phyloP scores from a whole-genome alignment of 1,284 basidiomycete genomes.

The Ganoderma boninense region DNA sequence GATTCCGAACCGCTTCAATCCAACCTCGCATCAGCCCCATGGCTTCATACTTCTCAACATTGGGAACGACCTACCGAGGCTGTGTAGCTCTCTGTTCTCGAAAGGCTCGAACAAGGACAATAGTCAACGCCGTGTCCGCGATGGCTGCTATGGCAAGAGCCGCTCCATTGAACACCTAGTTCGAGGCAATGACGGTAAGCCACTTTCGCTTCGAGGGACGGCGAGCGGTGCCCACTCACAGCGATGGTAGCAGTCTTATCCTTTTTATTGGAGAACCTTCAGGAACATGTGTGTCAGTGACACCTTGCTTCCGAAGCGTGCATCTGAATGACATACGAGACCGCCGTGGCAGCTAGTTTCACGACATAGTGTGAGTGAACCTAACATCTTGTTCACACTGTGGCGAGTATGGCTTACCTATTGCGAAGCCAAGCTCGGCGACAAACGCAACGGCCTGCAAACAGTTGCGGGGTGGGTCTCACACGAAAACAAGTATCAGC shows the following conservation, averaged over 20 bases:
- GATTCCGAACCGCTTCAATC: conserved; percentile 7
- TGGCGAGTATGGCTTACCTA: neutral
- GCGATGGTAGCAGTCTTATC: neutral
- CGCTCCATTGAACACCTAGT: conserved; percentile 2
- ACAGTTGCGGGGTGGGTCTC: neutral
- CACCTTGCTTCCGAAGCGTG: too few relatives aligned
- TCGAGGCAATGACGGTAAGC: neutral
- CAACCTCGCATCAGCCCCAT: neutral
- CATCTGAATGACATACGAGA: neutral
- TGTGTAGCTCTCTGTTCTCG: neutral
- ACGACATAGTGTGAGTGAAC: neutral
- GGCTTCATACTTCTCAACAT: too few relatives aligned
- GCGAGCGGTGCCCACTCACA: neutral
- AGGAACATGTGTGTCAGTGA: neutral
- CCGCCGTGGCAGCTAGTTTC: neutral
- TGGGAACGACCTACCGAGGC: neutral
- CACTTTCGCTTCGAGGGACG: too few relatives aligned
- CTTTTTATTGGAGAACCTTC: neutral
- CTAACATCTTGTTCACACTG: too few relatives aligned
- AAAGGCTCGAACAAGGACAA: neutral
- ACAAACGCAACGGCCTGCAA: conserved; percentile 2
- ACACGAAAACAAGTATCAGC: too few relatives aligned
- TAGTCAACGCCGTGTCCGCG: conserved; percentile 4
- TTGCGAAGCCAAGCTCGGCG: neutral
- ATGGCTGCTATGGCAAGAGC: conserved; percentile 5